These are phyloP conservation scores for Pleurotus tuoliensis DNA, from an alignment of 768 basidiomycete species.

Conservation along the genomic window DNA sequence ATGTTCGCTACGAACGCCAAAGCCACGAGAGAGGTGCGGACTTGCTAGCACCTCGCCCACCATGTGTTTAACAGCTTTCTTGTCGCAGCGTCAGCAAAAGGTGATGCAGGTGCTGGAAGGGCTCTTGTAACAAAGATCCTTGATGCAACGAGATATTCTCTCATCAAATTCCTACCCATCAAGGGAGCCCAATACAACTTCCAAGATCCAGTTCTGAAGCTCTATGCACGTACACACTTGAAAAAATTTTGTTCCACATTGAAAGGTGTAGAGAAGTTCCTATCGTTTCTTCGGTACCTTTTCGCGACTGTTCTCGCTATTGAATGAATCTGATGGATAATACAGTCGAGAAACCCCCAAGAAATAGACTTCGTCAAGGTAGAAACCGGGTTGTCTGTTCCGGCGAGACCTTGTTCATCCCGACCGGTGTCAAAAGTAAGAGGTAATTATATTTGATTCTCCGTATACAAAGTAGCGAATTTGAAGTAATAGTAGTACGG, in stretches of 20 bases:
- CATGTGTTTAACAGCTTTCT: neutral
- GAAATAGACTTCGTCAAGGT: too few species aligned
- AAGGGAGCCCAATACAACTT: neutral
- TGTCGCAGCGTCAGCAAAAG: constrained; percentile 57
- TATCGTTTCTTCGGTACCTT: neutral
- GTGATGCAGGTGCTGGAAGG: constrained; percentile 69
- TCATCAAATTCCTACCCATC: neutral
- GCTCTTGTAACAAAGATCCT: constrained; percentile 17
- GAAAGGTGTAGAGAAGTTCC: neutral
- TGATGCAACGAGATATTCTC: neutral
- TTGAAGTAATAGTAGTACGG: too few species aligned
- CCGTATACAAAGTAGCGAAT: too few species aligned
- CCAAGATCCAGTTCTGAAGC: too few species aligned
- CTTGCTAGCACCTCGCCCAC: neutral
- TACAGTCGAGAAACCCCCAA: too few species aligned
- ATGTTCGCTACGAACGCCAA: constrained; percentile 58
- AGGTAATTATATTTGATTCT: too few species aligned
- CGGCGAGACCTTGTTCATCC: too few species aligned
- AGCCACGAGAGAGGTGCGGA: constrained; percentile 54
- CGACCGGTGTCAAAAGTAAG: too few species aligned
- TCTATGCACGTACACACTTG: too few species aligned
- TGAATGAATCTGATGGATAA: too few species aligned
- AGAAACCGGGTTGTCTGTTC: too few species aligned
- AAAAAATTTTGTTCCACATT: too few species aligned
- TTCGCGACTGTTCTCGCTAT: neutral